A percentile compares a stretch with the other conserved stretches of the same genome.
Conservation (phyloP, 345 rosid genomes). For the Eucalyptus virginea region DNA sequence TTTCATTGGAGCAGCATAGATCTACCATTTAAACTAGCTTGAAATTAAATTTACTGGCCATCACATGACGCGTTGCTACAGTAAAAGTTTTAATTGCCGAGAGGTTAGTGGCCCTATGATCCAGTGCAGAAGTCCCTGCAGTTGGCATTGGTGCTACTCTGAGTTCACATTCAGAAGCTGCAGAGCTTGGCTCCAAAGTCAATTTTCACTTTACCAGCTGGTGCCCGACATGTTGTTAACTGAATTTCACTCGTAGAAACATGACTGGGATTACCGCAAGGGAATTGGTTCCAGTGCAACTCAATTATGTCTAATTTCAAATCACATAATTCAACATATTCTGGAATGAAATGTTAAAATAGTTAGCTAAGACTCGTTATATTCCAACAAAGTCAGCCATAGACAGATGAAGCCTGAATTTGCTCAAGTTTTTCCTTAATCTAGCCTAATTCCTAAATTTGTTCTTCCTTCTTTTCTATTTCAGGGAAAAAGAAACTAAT, state of each 20-base stretch:
- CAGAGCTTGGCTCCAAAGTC: background rate
- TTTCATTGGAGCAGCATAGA: background rate
- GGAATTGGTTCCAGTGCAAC: background rate
- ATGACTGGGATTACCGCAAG: background rate
- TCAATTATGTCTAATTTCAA: background rate
- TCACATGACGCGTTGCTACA: background rate
- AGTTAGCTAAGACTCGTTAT: background rate
- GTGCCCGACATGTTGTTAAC: background rate
- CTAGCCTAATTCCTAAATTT: background rate
- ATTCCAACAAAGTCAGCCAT: background rate
- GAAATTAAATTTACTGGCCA: background rate
- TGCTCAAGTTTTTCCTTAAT: background rate
- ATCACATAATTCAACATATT: background rate
- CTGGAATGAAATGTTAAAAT: background rate
- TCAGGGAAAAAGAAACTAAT: background rate
- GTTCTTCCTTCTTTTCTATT: background rate
- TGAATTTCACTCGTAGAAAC: background rate
- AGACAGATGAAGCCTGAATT: background rate
- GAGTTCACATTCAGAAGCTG: background rate
- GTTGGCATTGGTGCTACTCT: background rate
- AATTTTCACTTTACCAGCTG: background rate
- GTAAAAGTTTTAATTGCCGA: background rate
- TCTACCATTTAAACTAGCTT: background rate
- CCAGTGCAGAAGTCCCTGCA: background rate
- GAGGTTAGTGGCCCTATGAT: background rate